phyloP scores from a whole-genome alignment of 257 asterid species.

The Penstemon newberryi region DNA sequence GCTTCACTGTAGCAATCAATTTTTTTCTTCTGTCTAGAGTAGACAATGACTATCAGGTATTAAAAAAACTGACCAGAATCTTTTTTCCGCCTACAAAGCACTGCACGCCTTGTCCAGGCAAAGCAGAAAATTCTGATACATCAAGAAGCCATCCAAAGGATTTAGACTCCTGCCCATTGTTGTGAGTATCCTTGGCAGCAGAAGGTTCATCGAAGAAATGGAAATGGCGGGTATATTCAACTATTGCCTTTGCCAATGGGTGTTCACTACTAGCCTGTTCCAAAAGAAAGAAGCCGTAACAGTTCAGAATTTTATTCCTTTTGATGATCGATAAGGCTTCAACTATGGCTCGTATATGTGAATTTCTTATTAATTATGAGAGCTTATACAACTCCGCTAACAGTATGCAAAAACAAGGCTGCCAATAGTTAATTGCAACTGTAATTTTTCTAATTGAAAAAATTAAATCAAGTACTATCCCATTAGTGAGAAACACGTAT shows the following conservation, averaged over 20 bases:
- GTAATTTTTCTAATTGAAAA: background rate
- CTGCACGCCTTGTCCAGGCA: constrained; percentile 94
- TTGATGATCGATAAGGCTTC: background rate
- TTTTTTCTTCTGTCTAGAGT: background rate
- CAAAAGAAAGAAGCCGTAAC: constrained; percentile 29
- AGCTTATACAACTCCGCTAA: background rate
- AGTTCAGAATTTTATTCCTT: constrained; percentile 16
- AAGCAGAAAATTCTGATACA: constrained; percentile 65
- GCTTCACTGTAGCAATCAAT: background rate
- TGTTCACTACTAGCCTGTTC: constrained; percentile 93
- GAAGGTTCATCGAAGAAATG: constrained; percentile 78
- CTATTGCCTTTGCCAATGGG: constrained; percentile 87
- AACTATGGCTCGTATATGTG: background rate
- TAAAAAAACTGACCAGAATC: constrained; percentile 65
- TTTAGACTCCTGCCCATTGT: constrained; percentile 42
- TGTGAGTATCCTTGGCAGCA: constrained; percentile 41
- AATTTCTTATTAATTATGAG: background rate
- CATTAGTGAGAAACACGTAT: background rate
- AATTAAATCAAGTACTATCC: background rate
- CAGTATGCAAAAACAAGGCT: constrained; percentile 3
- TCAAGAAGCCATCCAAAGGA: constrained; percentile 88
- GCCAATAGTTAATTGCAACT: background rate
- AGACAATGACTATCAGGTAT: constrained; percentile 15
- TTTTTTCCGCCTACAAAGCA: constrained; percentile 68
- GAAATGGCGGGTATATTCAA: constrained; percentile 93